phyloP scores from a whole-genome alignment of 805 yeast species.

The Priceomyces castillae region DNA sequence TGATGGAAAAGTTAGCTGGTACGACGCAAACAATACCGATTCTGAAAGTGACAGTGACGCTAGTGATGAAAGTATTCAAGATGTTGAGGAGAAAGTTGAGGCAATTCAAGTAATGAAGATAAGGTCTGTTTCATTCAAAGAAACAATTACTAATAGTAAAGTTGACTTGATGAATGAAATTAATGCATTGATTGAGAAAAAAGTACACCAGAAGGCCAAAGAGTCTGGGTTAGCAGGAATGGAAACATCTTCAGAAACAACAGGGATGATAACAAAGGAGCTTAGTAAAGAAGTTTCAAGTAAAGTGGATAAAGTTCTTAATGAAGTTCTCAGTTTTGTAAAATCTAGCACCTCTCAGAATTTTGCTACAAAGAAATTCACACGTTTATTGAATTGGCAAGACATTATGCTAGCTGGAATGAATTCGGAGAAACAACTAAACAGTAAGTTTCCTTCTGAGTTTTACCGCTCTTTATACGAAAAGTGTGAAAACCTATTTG shows the following conservation, averaged over 20 bases:
- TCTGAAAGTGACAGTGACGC: slow-evolving; percentile 5
- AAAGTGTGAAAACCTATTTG: slow-evolving; percentile 26
- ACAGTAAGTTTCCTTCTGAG: slow-evolving; percentile 6
- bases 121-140: slow-evolving; percentile 7
- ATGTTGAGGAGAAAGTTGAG: slow-evolving; percentile 4
- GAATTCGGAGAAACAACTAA: slow-evolving; percentile 12
- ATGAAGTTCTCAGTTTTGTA: slow-evolving; percentile 4
- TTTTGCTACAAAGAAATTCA: slow-evolving; percentile 2
- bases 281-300: slow-evolving; percentile 9
- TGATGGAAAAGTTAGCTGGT: neutral
- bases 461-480: slow-evolving; percentile 16
- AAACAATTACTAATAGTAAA: slow-evolving; percentile 17
- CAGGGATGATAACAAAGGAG: slow-evolving; percentile 6
- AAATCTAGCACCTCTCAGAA: slow-evolving; percentile 1
- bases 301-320: slow-evolving; percentile 11
- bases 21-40: slow-evolving; percentile 15
- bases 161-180: slow-evolving; percentile 22
- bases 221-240: neutral
- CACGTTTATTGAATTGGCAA: slow-evolving; percentile 24
- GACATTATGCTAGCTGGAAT: slow-evolving; percentile 25
- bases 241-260: slow-evolving; percentile 2
- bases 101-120: slow-evolving; percentile 6
- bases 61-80: slow-evolving; percentile 4
- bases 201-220: slow-evolving; percentile 10
- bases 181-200: slow-evolving; percentile 15